Conservation (phyloP, 1,139 yeast species). For the Arxiozyma bovina region DNA sequence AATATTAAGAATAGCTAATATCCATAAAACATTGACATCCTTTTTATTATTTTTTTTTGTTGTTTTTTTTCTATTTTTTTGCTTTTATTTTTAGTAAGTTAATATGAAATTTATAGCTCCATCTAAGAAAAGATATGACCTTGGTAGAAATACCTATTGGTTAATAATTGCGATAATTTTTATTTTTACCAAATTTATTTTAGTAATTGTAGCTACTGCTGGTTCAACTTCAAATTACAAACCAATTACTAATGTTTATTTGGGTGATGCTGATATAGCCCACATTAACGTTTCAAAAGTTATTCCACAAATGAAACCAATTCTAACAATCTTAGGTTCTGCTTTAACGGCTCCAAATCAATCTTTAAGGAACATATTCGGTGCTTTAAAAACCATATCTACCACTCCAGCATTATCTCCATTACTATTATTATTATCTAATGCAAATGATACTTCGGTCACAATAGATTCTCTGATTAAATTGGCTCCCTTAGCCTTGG, state of each 20-base stretch:
- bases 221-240: conserved; percentile 29
- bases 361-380: conserved; percentile 19
- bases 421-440: conserved; percentile 20
- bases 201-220: conserved; percentile 21
- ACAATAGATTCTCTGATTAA: conserved; percentile 22
- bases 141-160: conserved; percentile 6
- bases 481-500: conserved; percentile 26
- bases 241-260: conserved; percentile 25
- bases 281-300: conserved; percentile 30
- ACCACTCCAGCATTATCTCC: conserved; percentile 27
- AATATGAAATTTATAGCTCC: background rate
- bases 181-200: conserved; percentile 20
- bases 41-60: background rate
- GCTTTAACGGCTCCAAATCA: conserved; percentile 25
- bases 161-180: conserved; percentile 16
- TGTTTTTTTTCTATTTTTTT: background rate
- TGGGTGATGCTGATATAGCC: conserved; percentile 29
- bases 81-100: background rate
- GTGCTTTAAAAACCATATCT: conserved; percentile 21
- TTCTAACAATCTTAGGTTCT: conserved; percentile 26
- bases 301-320: conserved; percentile 27
- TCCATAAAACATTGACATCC: no score
- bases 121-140: conserved; percentile 5
- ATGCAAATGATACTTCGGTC: conserved; percentile 18
- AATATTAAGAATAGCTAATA: no score